Conservation (phyloP, 2,329 filamentous ascomycete genomes). For the Neonectria ditissima region DNA sequence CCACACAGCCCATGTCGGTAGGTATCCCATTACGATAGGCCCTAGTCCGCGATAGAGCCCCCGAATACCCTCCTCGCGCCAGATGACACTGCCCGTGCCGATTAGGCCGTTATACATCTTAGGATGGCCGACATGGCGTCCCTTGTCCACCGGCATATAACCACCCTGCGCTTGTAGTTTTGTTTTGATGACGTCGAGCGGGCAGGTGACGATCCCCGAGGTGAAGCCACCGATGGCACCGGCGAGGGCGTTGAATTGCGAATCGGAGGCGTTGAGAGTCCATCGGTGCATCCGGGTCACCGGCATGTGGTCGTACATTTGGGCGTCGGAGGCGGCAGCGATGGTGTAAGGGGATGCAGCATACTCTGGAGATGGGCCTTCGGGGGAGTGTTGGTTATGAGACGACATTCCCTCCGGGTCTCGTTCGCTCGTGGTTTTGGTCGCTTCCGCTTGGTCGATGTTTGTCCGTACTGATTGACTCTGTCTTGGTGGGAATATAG, state of each 20-base stretch:
- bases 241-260: slow-evolving; percentile 83
- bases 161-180: slow-evolving; percentile 96
- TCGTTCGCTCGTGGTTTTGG: slow-evolving; percentile 24
- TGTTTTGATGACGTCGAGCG: slow-evolving; percentile 98
- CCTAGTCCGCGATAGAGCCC: slow-evolving; percentile 95
- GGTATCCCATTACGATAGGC: slow-evolving; percentile 93
- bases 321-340: slow-evolving; percentile 48
- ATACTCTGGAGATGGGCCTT: slow-evolving; percentile 52
- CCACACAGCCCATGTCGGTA: slow-evolving; percentile 98
- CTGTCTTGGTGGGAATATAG: background rate
- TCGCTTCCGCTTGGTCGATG: slow-evolving; percentile 1
- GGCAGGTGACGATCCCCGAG: slow-evolving; percentile 94
- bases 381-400: slow-evolving; percentile 59
- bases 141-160: slow-evolving; percentile 69
- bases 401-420: slow-evolving; percentile 58
- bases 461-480: background rate
- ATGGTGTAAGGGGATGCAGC: slow-evolving; percentile 51
- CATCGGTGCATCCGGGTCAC: slow-evolving; percentile 66
- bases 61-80: slow-evolving; percentile 86
- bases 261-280: slow-evolving; percentile 67
- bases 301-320: slow-evolving; percentile 48
- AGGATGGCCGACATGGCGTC: slow-evolving; percentile 61
- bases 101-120: slow-evolving; percentile 86
- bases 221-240: slow-evolving; percentile 92
- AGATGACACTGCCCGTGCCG: slow-evolving; percentile 88